phyloP scores from a whole-genome alignment of 2,329 filamentous ascomycete species.

The Hymenoscyphus fraxineus region DNA sequence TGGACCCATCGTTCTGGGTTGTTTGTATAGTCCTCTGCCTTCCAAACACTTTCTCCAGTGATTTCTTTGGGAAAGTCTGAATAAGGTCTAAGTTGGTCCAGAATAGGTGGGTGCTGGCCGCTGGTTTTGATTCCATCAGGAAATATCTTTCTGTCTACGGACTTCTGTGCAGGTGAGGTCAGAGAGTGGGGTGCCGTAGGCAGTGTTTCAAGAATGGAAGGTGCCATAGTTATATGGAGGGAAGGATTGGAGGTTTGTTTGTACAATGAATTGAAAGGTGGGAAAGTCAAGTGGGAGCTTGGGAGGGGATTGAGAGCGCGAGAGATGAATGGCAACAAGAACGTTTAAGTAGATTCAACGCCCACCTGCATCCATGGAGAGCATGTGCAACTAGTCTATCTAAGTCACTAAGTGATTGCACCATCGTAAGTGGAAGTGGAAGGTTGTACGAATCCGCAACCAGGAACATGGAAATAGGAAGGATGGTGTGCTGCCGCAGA shows the following conservation, averaged over 20 bases:
- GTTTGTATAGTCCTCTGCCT: slow-evolving; percentile 38
- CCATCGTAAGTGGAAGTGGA: background rate
- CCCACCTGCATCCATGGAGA: too few relatives aligned
- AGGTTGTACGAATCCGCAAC: background rate
- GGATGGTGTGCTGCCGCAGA: background rate
- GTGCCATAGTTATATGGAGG: slow-evolving; percentile 17
- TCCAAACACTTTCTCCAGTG: slow-evolving; percentile 70
- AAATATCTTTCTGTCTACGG: slow-evolving; percentile 32
- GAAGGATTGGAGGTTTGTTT: background rate
- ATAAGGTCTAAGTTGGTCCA: slow-evolving; percentile 63
- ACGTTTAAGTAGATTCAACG: background rate
- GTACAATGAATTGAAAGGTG: slow-evolving; percentile 1
- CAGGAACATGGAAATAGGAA: background rate
- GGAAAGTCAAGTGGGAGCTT: background rate
- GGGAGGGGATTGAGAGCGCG: background rate
- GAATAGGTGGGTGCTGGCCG: slow-evolving; percentile 69
- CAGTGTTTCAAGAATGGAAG: slow-evolving; percentile 23
- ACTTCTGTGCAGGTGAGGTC: slow-evolving; percentile 17
- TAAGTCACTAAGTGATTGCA: background rate
- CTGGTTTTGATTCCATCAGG: slow-evolving; percentile 44
- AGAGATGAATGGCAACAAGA: background rate
- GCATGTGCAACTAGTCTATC: background rate
- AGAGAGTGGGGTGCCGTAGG: slow-evolving; percentile 21
- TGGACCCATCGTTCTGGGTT: slow-evolving; percentile 60
- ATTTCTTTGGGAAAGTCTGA: slow-evolving; percentile 68